Base-by-base conservation (phyloP, 225 moss, liverwort and hornwort genomes). In the Sphagnum tenellum region DNA sequence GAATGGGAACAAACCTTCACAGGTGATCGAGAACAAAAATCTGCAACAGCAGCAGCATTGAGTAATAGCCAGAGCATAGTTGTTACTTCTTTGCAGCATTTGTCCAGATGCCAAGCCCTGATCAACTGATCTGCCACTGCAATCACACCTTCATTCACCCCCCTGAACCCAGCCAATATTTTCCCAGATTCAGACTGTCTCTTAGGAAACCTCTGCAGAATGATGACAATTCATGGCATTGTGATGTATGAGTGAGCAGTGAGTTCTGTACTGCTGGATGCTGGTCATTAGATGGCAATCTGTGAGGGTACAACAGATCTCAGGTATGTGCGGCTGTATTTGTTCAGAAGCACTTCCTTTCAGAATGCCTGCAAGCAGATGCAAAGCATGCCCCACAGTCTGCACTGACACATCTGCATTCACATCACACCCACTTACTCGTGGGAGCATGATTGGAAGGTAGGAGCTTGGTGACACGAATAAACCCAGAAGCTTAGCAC, bases 221-320 rank as follows among this genome's bases (percentile, higher is more conserved):
- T 29, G 29, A 29, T 29, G 29, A 29, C 29, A 29, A 29, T 29
- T 29, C 29, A 29, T 29, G 29, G 0, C 29, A 29, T 29, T 29
- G 29, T 29, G 29, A 29, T 29, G 29, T 29, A 1, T 0, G 29
- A 29, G 29, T 29, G 29, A 29, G 29, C 29, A 29, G 29, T 29
- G 29, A 71, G n/a, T 49, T 53, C 59, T 49, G 49, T 86, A 95
- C 95, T 76, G 71, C 67, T 96, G 89, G 70, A 96, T 89, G 75
- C 89, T 89, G 44, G 85, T 92, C 69, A 90, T 79, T 67, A 96
- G 80, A 69, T 96, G 88, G 4, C 86, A 78, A 57, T 85, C 72
- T 1, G 84, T 89, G n/a, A 96, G 86, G 4, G 88, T 70, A 45
- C 88, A 85, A 50, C 95, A 96, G 11, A 96, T 77, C 69, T 96